Evolutionary conservation across 805 yeast species (phyloP).

Genomic region (Teunomyces lycoperdinae): DNA sequence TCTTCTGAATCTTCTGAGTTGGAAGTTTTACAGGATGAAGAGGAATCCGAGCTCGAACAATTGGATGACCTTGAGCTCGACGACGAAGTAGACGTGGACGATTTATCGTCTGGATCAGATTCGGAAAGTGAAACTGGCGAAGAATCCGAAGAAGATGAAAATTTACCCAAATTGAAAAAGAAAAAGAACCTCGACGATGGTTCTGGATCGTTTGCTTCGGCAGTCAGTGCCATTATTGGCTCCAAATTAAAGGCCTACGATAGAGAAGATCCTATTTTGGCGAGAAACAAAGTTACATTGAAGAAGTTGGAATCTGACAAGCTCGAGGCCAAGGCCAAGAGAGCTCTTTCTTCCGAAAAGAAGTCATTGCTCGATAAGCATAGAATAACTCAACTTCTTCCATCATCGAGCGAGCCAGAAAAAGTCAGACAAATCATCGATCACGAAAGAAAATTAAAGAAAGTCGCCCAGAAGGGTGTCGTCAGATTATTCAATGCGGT

Average conservation of each 20-base stretch:
- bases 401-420: constrained; percentile 53
- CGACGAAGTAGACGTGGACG: constrained; percentile 12
- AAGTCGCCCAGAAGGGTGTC: constrained; percentile 86
- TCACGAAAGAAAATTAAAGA: constrained; percentile 65
- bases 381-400: constrained; percentile 66
- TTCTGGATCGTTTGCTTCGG: constrained; percentile 73
- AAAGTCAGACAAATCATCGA: constrained; percentile 60
- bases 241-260: constrained; percentile 87
- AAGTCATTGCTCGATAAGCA: constrained; percentile 62
- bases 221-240: constrained; percentile 78
- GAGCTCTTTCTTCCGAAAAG: constrained; percentile 68
- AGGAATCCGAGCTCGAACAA: constrained; percentile 12
- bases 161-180: constrained; percentile 51
- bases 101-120: constrained; percentile 6
- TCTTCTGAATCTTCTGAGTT: constrained; percentile 7
- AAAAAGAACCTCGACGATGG: constrained; percentile 63
- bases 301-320: constrained; percentile 77
- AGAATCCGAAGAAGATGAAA: constrained; percentile 20
- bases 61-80: constrained; percentile 13
- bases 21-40: constrained; percentile 2
- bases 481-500: constrained; percentile 82
- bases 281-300: constrained; percentile 68
- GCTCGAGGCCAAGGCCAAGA: constrained; percentile 79
- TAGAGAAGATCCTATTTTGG: constrained; percentile 85
- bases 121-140: constrained; percentile 4